Evolutionary conservation across 2,329 filamentous ascomycete genomes (phyloP).

Genomic region (Arthroderma sp.): DNA sequence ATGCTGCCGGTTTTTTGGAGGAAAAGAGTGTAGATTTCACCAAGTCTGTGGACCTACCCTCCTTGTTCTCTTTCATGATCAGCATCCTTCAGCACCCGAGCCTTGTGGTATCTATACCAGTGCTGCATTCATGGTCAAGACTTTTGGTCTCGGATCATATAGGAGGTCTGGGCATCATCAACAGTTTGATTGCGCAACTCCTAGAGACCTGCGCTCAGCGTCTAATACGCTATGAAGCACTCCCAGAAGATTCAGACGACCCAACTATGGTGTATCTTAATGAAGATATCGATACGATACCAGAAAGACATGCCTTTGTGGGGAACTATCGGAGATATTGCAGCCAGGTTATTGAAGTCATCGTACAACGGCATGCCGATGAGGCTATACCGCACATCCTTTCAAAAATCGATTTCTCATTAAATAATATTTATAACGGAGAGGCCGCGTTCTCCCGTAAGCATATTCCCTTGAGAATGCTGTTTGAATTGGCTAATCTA

Average conservation of each 20-base stretch:
- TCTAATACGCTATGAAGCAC: slow-evolving; percentile 72
- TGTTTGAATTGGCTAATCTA: neutral
- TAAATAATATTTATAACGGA: slow-evolving; percentile 63
- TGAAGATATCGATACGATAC: slow-evolving; percentile 89
- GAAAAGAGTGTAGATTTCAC: slow-evolving; percentile 58
- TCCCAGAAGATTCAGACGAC: slow-evolving; percentile 71
- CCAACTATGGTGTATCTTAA: slow-evolving; percentile 68
- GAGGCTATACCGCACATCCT: slow-evolving; percentile 84
- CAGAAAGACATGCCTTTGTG: slow-evolving; percentile 86
- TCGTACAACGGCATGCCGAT: slow-evolving; percentile 66
- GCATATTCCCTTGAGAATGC: slow-evolving; percentile 13
- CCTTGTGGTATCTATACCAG: slow-evolving; percentile 82
- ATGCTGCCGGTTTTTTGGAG: slow-evolving; percentile 71
- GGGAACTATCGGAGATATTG: slow-evolving; percentile 92
- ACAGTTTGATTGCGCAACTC: slow-evolving; percentile 57
- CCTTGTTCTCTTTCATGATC: slow-evolving; percentile 68
- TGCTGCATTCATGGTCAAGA: slow-evolving; percentile 79
- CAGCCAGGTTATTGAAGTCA: slow-evolving; percentile 70
- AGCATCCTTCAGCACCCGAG: slow-evolving; percentile 72
- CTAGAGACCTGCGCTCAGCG: slow-evolving; percentile 73
- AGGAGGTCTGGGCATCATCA: slow-evolving; percentile 42
- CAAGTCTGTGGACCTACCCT: slow-evolving; percentile 51
- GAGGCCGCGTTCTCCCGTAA: slow-evolving; percentile 53
- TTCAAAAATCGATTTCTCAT: slow-evolving; percentile 57
- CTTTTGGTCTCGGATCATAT: slow-evolving; percentile 62